Percentiles rank a stretch among this genome's conserved stretches.
phyloP scores from a whole-genome alignment of 2,329 filamentous ascomycete genomes.

The Helotiales sp. region DNA sequence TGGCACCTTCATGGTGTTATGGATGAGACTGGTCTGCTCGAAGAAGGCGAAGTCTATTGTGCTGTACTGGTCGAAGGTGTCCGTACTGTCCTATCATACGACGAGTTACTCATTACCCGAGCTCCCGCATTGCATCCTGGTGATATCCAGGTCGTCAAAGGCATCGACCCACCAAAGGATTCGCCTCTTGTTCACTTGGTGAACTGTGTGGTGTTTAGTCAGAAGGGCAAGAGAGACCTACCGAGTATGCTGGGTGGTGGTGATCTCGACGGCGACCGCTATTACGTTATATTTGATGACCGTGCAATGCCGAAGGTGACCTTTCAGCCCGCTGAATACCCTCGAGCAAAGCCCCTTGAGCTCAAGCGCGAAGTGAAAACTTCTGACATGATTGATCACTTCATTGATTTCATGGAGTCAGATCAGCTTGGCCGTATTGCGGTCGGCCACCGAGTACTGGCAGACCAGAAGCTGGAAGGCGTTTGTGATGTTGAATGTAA shows the following conservation, averaged over 20 bases:
- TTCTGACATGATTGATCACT: slow-evolving; percentile 76
- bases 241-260: slow-evolving; percentile 79
- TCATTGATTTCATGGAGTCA: slow-evolving; percentile 73
- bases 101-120: slow-evolving; percentile 62
- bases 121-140: slow-evolving; percentile 81
- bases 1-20: slow-evolving; percentile 81
- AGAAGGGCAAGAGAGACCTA: slow-evolving; percentile 68
- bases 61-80: slow-evolving; percentile 48
- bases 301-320: slow-evolving; percentile 44
- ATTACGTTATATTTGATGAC: slow-evolving; percentile 74
- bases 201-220: slow-evolving; percentile 81
- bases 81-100: slow-evolving; percentile 19
- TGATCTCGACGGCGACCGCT: slow-evolving; percentile 82
- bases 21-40: slow-evolving; percentile 73
- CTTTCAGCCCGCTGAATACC: slow-evolving; percentile 69
- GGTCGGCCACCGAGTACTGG: slow-evolving; percentile 61
- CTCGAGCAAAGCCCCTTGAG: slow-evolving; percentile 53
- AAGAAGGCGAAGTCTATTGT: slow-evolving; percentile 69
- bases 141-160: slow-evolving; percentile 68
- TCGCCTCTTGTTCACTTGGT: slow-evolving; percentile 62
- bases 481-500: slow-evolving; percentile 53
- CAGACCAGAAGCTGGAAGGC: slow-evolving; percentile 55
- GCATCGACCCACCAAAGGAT: slow-evolving; percentile 56
- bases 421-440: slow-evolving; percentile 68
- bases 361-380: slow-evolving; percentile 60